A percentile compares a stretch with the other conserved stretches of the same genome.
Conservation (phyloP, 2,329 filamentous ascomycete genomes). For the Aspergillus caelatus region DNA sequence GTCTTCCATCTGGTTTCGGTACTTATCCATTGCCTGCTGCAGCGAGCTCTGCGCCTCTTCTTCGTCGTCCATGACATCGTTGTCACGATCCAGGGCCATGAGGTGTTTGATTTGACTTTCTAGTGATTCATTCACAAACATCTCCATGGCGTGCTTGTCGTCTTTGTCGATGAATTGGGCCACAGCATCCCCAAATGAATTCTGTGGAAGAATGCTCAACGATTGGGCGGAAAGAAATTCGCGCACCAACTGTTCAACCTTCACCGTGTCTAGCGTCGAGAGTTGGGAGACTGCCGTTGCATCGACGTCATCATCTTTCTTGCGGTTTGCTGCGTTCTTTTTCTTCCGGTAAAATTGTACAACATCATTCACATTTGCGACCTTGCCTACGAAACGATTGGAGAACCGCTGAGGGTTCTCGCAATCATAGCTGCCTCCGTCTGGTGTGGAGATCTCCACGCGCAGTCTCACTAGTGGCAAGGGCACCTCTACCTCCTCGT, state of each 20-base stretch:
- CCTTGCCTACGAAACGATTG: slow-evolving; percentile 83
- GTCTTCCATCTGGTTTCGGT: slow-evolving; percentile 70
- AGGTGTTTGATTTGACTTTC: slow-evolving; percentile 71
- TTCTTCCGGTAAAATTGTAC: slow-evolving; percentile 93
- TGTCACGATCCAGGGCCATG: slow-evolving; percentile 65
- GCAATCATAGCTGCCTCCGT: slow-evolving; percentile 82
- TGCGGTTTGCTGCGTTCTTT: slow-evolving; percentile 54
- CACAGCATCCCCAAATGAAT: slow-evolving; percentile 89
- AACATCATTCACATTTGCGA: slow-evolving; percentile 92
- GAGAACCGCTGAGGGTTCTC: slow-evolving; percentile 97
- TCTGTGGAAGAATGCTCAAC: slow-evolving; percentile 88
- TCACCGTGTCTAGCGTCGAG: slow-evolving; percentile 71
- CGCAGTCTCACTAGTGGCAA: slow-evolving; percentile 85
- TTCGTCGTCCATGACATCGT: slow-evolving; percentile 71
- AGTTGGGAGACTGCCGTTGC: slow-evolving; percentile 63
- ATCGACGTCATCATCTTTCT: slow-evolving; percentile 62
- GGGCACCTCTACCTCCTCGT: slow-evolving; percentile 65
- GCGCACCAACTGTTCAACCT: slow-evolving; percentile 84
- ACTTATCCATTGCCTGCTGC: slow-evolving; percentile 71
- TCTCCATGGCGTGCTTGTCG: slow-evolving; percentile 88
- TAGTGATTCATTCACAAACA: slow-evolving; percentile 74
- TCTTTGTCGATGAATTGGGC: slow-evolving; percentile 93
- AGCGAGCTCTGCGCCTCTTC: slow-evolving; percentile 70
- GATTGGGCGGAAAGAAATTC: slow-evolving; percentile 87
- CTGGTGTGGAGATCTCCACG: slow-evolving; percentile 84